A percentile compares a stretch with the other conserved stretches of the same genome.
Evolutionary conservation across 2,329 filamentous ascomycete species (phyloP).

Genomic region (Exophiala sideris): DNA sequence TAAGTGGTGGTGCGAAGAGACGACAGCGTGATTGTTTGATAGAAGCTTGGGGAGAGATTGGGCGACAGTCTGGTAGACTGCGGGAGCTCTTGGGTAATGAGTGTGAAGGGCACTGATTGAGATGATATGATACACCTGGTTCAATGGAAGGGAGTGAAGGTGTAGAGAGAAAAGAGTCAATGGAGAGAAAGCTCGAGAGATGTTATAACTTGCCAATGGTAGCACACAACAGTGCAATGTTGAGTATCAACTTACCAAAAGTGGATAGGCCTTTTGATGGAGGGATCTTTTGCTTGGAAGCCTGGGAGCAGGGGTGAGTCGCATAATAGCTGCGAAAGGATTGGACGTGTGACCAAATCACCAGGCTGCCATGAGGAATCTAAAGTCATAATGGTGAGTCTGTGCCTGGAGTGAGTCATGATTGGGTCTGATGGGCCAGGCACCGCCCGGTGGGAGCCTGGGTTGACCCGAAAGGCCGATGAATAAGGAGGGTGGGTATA

Average conservation of each 20-base stretch:
- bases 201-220: constrained; percentile 15
- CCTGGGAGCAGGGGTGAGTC: constrained; percentile 5
- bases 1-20: constrained; percentile 25
- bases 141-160: no score
- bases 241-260: constrained; percentile 1
- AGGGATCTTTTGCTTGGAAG: constrained; percentile 21
- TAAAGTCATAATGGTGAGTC: constrained; percentile 1
- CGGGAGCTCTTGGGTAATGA: constrained; percentile 2
- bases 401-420: constrained; percentile 10
- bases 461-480: neutral
- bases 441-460: neutral
- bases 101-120: neutral
- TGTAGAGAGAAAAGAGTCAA: neutral
- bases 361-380: constrained; percentile 20
- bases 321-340: neutral
- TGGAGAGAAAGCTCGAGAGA: constrained; percentile 2
- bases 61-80: constrained; percentile 19
- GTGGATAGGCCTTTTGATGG: constrained; percentile 5
- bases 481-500: neutral
- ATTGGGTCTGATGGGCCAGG: constrained; percentile 7
- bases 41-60: neutral
- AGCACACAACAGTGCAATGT: constrained; percentile 14
- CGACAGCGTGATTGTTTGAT: constrained; percentile 25
- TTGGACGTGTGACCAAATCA: constrained; percentile 13
- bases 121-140: no score